Evolutionary conservation across 306 rosid genomes (phyloP).

Genomic region (Rubus idaeus): DNA sequence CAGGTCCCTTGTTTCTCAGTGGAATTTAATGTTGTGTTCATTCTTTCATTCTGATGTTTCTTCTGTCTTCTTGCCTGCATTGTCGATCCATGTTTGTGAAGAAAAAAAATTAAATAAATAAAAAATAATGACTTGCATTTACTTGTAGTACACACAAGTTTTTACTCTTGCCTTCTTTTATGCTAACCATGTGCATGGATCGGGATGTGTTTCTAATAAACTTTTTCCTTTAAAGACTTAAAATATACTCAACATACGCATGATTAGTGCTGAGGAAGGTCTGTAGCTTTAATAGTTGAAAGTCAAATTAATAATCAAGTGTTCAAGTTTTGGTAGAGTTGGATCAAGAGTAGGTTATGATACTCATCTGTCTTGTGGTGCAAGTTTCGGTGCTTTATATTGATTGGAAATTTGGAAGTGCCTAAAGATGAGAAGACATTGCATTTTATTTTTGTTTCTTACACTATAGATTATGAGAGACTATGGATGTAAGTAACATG

Average conservation of each 20-base stretch:
- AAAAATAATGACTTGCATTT: neutral
- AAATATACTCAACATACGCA: neutral
- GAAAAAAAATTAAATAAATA: too few relatives aligned
- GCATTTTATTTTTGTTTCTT: neutral
- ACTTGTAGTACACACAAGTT: neutral
- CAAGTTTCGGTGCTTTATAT: neutral
- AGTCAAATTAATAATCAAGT: neutral
- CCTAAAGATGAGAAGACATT: neutral
- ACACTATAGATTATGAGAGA: neutral
- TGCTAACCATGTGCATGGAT: neutral
- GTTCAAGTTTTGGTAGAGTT: neutral
- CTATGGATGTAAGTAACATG: neutral
- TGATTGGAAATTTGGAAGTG: neutral
- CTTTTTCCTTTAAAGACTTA: neutral
- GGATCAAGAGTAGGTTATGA: too few relatives aligned
- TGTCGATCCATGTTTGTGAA: too few relatives aligned
- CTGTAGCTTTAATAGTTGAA: neutral
- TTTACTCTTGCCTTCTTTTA: neutral
- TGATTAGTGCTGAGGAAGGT: neutral
- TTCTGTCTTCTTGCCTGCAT: too few relatives aligned
- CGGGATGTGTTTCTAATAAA: neutral
- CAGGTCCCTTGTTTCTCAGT: neutral
- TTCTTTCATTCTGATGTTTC: too few relatives aligned
- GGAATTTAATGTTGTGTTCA: neutral
- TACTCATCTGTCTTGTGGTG: too few relatives aligned